Base-by-base conservation (phyloP, 2,329 filamentous ascomycete genomes). In the Graphiopsis chlorocephala region DNA sequence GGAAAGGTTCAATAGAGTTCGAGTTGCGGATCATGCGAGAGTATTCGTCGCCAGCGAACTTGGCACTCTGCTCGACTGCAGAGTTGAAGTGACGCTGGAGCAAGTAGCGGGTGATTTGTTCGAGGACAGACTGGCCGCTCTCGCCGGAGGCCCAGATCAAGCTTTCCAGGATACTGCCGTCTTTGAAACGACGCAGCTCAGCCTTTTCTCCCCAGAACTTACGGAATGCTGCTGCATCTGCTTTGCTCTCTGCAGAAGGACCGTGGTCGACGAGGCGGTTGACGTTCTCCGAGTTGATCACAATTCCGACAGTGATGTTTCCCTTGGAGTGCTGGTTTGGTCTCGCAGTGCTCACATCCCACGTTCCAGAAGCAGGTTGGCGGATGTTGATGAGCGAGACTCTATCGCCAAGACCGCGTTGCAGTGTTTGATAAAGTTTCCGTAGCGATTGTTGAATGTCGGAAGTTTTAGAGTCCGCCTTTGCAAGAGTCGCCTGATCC, bases 181-280 rank as follows among this genome's bases (percentile, higher is more conserved):
- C 93, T 72, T 93, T 96, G 82, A 99, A 99, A 23, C 95, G 90
- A 68, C 95, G 87, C 53, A 99, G 83, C 76, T 99, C 95, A 1
- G 95, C 87, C 75, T 95, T 96, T 11, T 94, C 90, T 7, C 94
- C 95, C 95, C 96, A 99, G 75, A 99, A 98, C 35, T 89, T 86
- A 38, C 92, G 90, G 76, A 97, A 99, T 33, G 84, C 84, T 11
- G 88, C 87, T 26, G 93, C 90, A 68, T 92, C 91, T 68, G 90
- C 88, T 77, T 94, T 93, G 66, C 95, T 86, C 74, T 98, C 93
- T 1, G 92, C 91, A 0, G 89, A 81, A 5, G 95, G 95, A 0
- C 95, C 95, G 75, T 93, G 91, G 69, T 99, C 95, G 67, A 97
- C 90, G 55, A 88, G 84, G 33, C 93, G 89, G 63, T 85, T 82